phyloP scores from a whole-genome alignment of 805 yeast species.

The Yarrowia sp. region DNA sequence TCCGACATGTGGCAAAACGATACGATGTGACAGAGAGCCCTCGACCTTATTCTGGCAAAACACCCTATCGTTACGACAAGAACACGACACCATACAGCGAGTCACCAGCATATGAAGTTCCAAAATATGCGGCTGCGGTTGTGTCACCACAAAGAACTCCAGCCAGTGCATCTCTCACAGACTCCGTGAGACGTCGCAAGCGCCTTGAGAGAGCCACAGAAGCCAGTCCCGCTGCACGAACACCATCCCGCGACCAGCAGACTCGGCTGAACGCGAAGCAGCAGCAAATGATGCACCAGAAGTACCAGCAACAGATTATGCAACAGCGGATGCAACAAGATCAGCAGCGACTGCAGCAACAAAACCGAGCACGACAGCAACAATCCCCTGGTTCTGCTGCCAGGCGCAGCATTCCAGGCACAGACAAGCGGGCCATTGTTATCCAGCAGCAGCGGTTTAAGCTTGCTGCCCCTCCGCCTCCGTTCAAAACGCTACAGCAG shows the following conservation, averaged over 20 bases:
- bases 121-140: background rate
- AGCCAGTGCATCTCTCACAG: background rate
- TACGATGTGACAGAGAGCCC: constrained; percentile 17
- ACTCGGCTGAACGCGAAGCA: background rate
- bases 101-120: constrained; percentile 14
- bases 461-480: constrained; percentile 1
- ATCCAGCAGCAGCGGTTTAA: constrained; percentile 13
- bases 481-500: constrained; percentile 3
- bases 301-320: constrained; percentile 6
- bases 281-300: constrained; percentile 11
- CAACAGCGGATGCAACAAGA: background rate
- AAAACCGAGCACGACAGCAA: background rate
- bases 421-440: background rate
- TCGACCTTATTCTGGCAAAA: constrained; percentile 6
- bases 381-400: background rate
- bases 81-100: constrained; percentile 11
- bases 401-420: background rate
- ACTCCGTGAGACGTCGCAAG: constrained; percentile 18
- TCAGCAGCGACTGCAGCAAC: background rate
- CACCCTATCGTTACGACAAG: constrained; percentile 11
- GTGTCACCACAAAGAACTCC: constrained; percentile 12
- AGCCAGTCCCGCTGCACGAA: background rate
- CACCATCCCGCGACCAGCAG: constrained; percentile 10
- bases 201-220: constrained; percentile 10
- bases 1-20: constrained; percentile 18